These are phyloP conservation scores for Collybia mongolica DNA, from an alignment of 768 basidiomycete species.

Conservation along the genomic window DNA sequence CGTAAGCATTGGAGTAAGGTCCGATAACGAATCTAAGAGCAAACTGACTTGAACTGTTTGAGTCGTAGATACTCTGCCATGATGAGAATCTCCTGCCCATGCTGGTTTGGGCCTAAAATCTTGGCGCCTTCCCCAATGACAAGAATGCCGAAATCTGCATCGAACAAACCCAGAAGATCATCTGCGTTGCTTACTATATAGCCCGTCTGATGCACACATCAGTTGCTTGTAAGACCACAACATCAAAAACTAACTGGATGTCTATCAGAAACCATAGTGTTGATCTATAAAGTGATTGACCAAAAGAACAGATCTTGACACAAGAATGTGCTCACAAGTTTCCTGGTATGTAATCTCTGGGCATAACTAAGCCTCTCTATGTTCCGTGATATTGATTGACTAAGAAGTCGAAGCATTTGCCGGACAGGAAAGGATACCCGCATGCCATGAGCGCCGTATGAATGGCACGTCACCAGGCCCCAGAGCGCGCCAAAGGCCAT, in stretches of 20 bases:
- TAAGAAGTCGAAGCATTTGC: conserved; percentile 77
- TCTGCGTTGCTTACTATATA: conserved; percentile 82
- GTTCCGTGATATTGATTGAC: conserved; percentile 77
- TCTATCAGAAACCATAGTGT: conserved; percentile 61
- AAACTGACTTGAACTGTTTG: conserved; percentile 66
- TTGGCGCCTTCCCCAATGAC: conserved; percentile 72
- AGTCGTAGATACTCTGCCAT: conserved; percentile 78
- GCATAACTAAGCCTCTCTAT: conserved; percentile 80
- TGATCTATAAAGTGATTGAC: conserved; percentile 46
- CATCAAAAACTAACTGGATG: conserved; percentile 45
- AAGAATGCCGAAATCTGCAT: conserved; percentile 73
- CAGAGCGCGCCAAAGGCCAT: conserved; percentile 77
- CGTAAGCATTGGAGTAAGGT: not conserved
- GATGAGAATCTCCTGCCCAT: conserved; percentile 77
- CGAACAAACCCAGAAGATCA: conserved; percentile 75
- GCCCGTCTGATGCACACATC: conserved; percentile 40
- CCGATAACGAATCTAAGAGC: not conserved
- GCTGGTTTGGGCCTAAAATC: conserved; percentile 65
- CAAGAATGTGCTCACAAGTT: conserved; percentile 47
- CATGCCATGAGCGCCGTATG: conserved; percentile 77
- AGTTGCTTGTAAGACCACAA: not conserved
- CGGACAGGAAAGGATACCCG: conserved; percentile 83
- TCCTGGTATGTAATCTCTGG: conserved; percentile 69
- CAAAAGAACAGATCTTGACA: conserved; percentile 1
- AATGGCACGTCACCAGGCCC: conserved; percentile 79